Evolutionary conservation across 2,329 filamentous ascomycete species (phyloP).

Genomic region (Colletotrichum noveboracense): DNA sequence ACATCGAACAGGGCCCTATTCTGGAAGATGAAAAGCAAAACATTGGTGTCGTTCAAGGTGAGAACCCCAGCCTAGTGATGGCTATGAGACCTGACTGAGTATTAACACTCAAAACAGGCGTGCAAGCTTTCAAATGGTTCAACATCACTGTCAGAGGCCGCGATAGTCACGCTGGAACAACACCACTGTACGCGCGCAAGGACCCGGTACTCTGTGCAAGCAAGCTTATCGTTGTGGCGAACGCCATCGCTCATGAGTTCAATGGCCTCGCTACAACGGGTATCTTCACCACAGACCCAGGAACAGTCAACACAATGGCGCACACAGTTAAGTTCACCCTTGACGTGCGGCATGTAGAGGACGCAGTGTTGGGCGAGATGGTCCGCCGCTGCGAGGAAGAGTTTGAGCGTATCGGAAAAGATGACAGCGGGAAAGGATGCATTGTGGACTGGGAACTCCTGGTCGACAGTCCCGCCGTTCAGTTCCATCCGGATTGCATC

Average conservation of each 20-base stretch:
- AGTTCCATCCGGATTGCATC: not conserved
- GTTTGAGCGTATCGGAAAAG: not conserved
- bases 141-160: not conserved
- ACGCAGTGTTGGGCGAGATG: not conserved
- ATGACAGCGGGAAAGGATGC: not conserved
- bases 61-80: not conserved
- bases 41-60: not conserved
- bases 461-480: not conserved
- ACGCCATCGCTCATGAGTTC: not conserved
- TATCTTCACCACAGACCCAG: not conserved
- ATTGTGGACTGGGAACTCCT: not conserved
- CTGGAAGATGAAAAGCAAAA: not conserved
- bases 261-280: not conserved
- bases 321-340: not conserved
- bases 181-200: not conserved
- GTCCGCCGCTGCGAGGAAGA: not conserved
- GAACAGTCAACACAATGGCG: not conserved
- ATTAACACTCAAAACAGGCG: not conserved
- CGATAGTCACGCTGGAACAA: not conserved
- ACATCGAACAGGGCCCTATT: not conserved
- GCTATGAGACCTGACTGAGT: not conserved
- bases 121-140: not conserved
- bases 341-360: not conserved
- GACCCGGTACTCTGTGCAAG: not conserved
- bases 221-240: not conserved